A percentile compares a stretch with the other conserved stretches of the same genome.
phyloP scores from a whole-genome alignment of 805 yeast genomes.

The Candida pini region DNA sequence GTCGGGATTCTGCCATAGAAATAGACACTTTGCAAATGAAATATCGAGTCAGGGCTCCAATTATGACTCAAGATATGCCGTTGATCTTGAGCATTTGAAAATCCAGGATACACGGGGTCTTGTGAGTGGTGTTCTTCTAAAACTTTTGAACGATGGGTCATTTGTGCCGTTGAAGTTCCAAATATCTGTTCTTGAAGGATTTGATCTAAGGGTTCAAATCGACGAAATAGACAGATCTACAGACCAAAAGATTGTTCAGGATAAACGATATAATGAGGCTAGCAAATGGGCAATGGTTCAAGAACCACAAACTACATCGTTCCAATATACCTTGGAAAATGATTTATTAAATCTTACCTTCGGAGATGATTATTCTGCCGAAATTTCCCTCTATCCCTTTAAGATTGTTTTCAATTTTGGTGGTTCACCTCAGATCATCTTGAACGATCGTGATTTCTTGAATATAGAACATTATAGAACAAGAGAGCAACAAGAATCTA shows the following conservation, averaged over 20 bases:
- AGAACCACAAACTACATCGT: conserved; percentile 19
- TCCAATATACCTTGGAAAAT: conserved; percentile 17
- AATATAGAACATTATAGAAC: conserved; percentile 80
- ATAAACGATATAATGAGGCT: conserved; percentile 56
- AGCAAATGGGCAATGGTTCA: conserved; percentile 49
- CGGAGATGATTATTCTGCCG: conserved; percentile 39
- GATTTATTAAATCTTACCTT: conserved; percentile 24
- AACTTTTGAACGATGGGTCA: conserved; percentile 36
- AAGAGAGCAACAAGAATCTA: conserved; percentile 32
- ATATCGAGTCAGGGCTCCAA: conserved; percentile 21
- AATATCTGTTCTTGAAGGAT: conserved; percentile 49
- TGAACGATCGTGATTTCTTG: conserved; percentile 67
- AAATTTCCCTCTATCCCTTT: conserved; percentile 43
- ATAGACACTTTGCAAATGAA: conserved; percentile 56
- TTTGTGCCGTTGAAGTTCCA: conserved; percentile 48
- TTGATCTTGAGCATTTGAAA: conserved; percentile 32
- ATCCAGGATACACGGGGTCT: conserved; percentile 25
- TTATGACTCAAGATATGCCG: conserved; percentile 34
- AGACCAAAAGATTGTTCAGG: conserved; percentile 18
- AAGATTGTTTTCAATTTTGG: conserved; percentile 42
- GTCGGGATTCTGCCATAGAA: conserved; percentile 80
- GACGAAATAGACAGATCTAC: conserved; percentile 52
- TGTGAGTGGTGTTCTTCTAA: conserved; percentile 43
- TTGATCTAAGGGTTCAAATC: conserved; percentile 53
- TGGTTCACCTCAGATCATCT: conserved; percentile 40